phyloP scores from a whole-genome alignment of 2,329 filamentous ascomycete species.

The Penicillium sp. region DNA sequence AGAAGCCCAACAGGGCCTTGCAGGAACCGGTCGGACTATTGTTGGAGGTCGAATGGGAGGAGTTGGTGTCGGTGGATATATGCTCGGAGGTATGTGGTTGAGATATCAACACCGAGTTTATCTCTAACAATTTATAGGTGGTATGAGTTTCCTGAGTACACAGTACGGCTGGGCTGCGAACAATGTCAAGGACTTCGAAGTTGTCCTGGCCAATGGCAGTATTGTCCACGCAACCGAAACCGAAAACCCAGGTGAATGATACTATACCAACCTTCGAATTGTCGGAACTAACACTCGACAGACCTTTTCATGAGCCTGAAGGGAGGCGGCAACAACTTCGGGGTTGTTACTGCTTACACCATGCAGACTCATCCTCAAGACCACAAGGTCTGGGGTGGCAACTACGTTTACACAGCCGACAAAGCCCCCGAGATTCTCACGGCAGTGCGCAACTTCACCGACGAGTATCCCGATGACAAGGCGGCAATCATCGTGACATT shows the following conservation, averaged over 20 bases:
- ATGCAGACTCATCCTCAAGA: constrained; percentile 32
- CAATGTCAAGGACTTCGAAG: constrained; percentile 47
- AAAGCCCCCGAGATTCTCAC: constrained; percentile 34
- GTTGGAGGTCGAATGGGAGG: constrained; percentile 49
- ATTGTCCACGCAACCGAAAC: constrained; percentile 41
- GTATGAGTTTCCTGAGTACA: constrained; percentile 50
- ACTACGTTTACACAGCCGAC: constrained; percentile 39
- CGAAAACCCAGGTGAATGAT: constrained; percentile 28
- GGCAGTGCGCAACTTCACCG: constrained; percentile 34
- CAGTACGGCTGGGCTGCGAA: constrained; percentile 51
- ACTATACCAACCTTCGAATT: too few species aligned
- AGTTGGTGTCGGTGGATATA: constrained; percentile 48
- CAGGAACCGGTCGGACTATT: constrained; percentile 30
- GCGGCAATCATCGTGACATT: constrained; percentile 59
- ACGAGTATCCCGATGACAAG: constrained; percentile 56
- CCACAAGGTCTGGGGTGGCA: constrained; percentile 48
- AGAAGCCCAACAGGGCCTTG: constrained; percentile 31
- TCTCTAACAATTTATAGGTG: constrained; percentile 22
- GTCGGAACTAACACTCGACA: constrained; percentile 7
- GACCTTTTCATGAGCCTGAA: constrained; percentile 44
- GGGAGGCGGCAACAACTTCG: constrained; percentile 45
- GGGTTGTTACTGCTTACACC: constrained; percentile 42
- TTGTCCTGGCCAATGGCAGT: constrained; percentile 48
- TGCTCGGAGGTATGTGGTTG: constrained; percentile 40
- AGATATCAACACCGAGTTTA: background rate